Percentiles rank a stretch among this genome's conserved stretches.
Conservation (phyloP, 257 asterid genomes). For the Solanum arcanum region DNA sequence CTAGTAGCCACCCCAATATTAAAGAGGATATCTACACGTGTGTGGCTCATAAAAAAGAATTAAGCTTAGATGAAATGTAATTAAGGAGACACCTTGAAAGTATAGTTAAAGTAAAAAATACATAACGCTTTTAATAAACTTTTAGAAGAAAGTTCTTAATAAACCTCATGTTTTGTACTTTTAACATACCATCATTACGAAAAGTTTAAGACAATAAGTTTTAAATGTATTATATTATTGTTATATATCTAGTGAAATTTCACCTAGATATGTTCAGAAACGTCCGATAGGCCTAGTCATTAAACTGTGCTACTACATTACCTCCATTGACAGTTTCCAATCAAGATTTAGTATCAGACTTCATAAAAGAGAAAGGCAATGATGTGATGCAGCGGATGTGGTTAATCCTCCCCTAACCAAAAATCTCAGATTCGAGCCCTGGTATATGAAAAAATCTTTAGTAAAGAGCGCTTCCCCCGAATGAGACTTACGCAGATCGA, state of each 20-base stretch:
- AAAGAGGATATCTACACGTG: background rate
- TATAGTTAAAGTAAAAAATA: background rate
- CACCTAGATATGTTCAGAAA: background rate
- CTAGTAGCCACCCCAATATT: background rate
- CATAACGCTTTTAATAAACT: background rate
- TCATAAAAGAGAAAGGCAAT: background rate
- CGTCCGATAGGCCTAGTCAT: background rate
- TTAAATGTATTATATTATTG: background rate
- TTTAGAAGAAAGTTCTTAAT: background rate
- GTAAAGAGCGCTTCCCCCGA: background rate
- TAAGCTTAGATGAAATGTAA: background rate
- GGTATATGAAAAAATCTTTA: too few species aligned
- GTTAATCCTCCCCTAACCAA: background rate
- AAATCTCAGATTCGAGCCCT: background rate
- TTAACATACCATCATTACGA: background rate
- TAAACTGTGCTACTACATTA: background rate
- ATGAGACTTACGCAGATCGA: accelerated
- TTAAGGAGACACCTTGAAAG: background rate
- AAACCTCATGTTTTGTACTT: background rate
- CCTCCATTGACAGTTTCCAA: background rate
- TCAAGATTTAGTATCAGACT: background rate
- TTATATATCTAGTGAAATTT: background rate
- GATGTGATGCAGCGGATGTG: background rate
- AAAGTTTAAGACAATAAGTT: background rate
- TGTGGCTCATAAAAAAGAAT: background rate